phyloP scores from a whole-genome alignment of 345 rosid species.

The Boechera stricta region DNA sequence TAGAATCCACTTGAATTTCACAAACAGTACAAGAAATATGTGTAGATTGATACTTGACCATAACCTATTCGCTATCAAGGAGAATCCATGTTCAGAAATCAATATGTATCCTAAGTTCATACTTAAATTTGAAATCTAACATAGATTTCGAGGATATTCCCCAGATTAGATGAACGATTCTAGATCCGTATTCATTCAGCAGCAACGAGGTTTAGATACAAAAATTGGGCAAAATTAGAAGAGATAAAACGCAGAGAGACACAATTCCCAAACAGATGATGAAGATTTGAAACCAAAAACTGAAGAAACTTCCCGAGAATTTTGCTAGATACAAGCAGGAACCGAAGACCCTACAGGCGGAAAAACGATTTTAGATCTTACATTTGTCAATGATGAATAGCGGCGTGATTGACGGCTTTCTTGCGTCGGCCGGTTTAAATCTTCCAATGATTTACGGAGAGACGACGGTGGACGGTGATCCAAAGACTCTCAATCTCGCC shows the following conservation, averaged over 20 bases:
- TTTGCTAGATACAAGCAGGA: background rate
- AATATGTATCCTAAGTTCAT: background rate
- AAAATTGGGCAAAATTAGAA: background rate
- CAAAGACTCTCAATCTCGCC: too few relatives aligned
- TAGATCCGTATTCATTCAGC: background rate
- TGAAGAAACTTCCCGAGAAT: background rate
- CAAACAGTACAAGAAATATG: background rate
- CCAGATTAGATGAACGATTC: background rate
- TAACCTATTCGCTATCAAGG: background rate
- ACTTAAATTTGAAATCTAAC: background rate
- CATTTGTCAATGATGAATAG: conserved; percentile 61
- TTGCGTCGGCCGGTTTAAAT: too few relatives aligned
- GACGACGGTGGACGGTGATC: too few relatives aligned
- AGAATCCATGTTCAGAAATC: conserved; percentile 2
- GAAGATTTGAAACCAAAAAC: conserved; percentile 4
- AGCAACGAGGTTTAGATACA: background rate
- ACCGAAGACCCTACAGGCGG: background rate
- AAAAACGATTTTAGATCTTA: conserved; percentile 32
- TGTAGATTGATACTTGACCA: conserved; percentile 1
- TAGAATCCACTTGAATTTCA: conserved; percentile 1
- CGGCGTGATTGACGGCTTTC: background rate
- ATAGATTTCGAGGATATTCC: background rate
- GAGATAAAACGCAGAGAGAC: background rate
- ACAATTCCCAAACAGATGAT: conserved; percentile 12
- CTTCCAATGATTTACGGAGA: too few relatives aligned